Conservation (phyloP, 352 stramenopile genomes). For the Phytophthora macrochlamydospora region DNA sequence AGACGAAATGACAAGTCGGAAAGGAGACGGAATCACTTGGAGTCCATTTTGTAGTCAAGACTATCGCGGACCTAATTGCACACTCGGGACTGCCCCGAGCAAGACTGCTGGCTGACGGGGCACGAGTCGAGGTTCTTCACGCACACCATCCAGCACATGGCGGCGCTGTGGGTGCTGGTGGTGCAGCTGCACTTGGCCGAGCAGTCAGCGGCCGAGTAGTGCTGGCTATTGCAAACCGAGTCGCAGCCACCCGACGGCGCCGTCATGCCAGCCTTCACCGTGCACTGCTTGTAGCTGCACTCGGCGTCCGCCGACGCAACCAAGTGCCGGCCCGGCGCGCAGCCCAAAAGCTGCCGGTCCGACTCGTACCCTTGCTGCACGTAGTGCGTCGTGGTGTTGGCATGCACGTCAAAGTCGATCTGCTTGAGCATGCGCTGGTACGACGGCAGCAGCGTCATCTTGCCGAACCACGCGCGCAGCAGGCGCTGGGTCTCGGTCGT, state of each 20-base stretch:
- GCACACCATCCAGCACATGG: conserved; percentile 55
- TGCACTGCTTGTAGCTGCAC: conserved; percentile 41
- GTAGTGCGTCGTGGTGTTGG: conserved; percentile 39
- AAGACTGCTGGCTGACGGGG: conserved; percentile 29
- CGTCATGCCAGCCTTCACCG: conserved; percentile 25
- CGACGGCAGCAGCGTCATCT: conserved; percentile 54
- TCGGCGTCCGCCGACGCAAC: conserved; percentile 34
- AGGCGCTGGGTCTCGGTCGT: conserved; percentile 37
- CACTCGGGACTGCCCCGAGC: conserved; percentile 34
- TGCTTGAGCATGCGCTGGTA: conserved; percentile 60
- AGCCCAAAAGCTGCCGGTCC: conserved; percentile 43
- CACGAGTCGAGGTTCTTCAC: conserved; percentile 44
- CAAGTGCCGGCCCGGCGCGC: conserved; percentile 42
- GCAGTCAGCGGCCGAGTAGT: conserved; percentile 20
- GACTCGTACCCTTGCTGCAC: conserved; percentile 29
- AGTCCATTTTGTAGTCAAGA: neutral
- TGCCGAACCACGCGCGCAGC: conserved; percentile 51
- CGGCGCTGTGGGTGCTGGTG: conserved; percentile 17
- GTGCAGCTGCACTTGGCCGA: conserved; percentile 22
- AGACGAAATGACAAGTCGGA: conserved; percentile 1
- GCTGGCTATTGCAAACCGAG: conserved; percentile 39
- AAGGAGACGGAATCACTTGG: neutral
- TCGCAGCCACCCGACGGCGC: conserved; percentile 34
- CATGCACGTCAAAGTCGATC: conserved; percentile 50
- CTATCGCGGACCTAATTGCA: conserved; percentile 2